Conservation (phyloP, 2,329 filamentous ascomycete species). For the Apiospora malaysiana region DNA sequence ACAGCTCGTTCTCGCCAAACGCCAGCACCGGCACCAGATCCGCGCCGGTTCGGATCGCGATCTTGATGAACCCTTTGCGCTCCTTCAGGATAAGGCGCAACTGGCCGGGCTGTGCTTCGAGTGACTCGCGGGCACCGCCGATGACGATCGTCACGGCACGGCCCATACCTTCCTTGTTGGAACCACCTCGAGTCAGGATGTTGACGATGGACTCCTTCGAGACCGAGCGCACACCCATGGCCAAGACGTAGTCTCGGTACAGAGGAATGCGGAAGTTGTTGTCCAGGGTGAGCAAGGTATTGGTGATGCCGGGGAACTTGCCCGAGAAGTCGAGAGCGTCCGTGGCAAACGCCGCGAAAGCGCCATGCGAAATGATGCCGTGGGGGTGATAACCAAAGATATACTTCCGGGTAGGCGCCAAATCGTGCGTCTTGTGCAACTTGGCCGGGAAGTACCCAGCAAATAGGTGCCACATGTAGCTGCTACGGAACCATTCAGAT, state of each 20-base stretch:
- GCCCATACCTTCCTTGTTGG: slow-evolving; percentile 82
- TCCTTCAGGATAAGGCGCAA: slow-evolving; percentile 80
- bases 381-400: slow-evolving; percentile 98
- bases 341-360: slow-evolving; percentile 88
- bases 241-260: slow-evolving; percentile 92
- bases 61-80: slow-evolving; percentile 91
- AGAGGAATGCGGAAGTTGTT: slow-evolving; percentile 93
- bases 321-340: slow-evolving; percentile 86
- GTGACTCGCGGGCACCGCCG: slow-evolving; percentile 88
- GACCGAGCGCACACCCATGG: slow-evolving; percentile 86
- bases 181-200: slow-evolving; percentile 78
- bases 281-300: slow-evolving; percentile 91
- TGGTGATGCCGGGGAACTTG: slow-evolving; percentile 93
- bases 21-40: slow-evolving; percentile 90
- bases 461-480: slow-evolving; percentile 85
- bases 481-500: slow-evolving; percentile 74
- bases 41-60: slow-evolving; percentile 89
- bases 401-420: slow-evolving; percentile 86
- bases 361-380: slow-evolving; percentile 96
- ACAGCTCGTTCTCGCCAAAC: slow-evolving; percentile 96
- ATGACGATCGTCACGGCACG: slow-evolving; percentile 97
- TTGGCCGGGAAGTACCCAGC: slow-evolving; percentile 90
- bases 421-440: slow-evolving; percentile 81
- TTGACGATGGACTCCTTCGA: slow-evolving; percentile 93
- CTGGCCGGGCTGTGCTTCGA: slow-evolving; percentile 82